Conservation (phyloP, 805 yeast species). For the Starmerella bombicola region DNA sequence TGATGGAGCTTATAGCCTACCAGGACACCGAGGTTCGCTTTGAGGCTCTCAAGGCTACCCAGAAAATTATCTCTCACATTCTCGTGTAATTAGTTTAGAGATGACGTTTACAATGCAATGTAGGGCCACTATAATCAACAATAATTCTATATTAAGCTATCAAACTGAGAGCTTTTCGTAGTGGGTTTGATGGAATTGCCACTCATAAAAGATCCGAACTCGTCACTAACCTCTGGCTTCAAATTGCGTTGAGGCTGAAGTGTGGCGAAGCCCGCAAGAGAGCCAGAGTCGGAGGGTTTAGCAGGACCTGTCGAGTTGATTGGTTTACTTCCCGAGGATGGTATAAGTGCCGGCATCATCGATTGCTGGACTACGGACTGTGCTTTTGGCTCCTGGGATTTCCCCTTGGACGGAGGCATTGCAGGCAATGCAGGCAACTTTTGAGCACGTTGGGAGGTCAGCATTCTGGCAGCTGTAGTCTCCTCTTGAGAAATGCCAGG, state of each 20-base stretch:
- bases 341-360: slow-evolving; percentile 2
- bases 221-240: no score
- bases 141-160: slow-evolving; percentile 6
- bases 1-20: slow-evolving; percentile 73
- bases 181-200: not conserved
- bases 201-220: slow-evolving; percentile 5
- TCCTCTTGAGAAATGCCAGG: no score
- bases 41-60: slow-evolving; percentile 94
- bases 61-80: slow-evolving; percentile 77
- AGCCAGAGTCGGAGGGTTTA: no score
- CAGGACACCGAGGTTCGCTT: slow-evolving; percentile 79
- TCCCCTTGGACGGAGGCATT: no score
- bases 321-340: no score
- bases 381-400: no score
- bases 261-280: slow-evolving; percentile 1
- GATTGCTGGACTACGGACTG: no score
- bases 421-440: slow-evolving; percentile 2
- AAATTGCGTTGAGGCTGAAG: slow-evolving; percentile 13
- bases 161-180: not conserved
- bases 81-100: slow-evolving; percentile 32
- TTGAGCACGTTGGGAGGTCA: no score
- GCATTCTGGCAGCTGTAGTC: no score
- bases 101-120: no score
- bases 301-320: no score
- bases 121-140: no score